Base-by-base conservation (phyloP, 1,284 basidiomycete genomes). In the Boletellus deceptivus region DNA sequence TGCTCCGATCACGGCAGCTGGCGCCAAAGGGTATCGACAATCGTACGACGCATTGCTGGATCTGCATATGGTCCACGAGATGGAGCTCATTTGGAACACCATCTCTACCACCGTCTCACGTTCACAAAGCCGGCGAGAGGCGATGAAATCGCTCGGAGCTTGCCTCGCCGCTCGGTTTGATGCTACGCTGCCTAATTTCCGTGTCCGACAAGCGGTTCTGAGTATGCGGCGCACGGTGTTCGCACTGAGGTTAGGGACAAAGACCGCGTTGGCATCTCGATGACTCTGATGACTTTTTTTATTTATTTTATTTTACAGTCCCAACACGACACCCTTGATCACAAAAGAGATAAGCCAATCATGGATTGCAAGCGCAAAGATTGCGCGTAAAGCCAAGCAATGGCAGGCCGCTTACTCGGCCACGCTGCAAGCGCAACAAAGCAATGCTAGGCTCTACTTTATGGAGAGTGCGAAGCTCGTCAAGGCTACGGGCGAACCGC, bases 401-500 rank as follows among this genome's bases (percentile, higher is more conserved):
- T 87, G 84, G 74, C 97, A 99, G 72, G 98, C 96, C 0, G 94
- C 97, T 3, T 99, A 99, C 67, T 98, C 91, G 62, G 95, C 97
- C 1, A 85, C 93, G 49, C 78, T 99, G 1, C 97, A 99, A 70
- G 93, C 94, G 0, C 82, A 85, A 50, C 87, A 93, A 63, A 81
- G 78, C 56, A 78, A 84, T 31, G 82, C 86, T 0, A 80, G 82
- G 0, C 93, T 90, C 62, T 84, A 89, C 4, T 98, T 97, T 71
- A 80, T 98, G 39, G 93, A 99, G 68, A 91, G 88, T 59, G 91
- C 93, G 2, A 98, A 95, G 68, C 80, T 99, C 3, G 74, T 91
- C 42, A 88, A 87, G 55, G 82, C 83, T 4, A 84, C 80, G 45
- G 94, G 92, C 9, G 89, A 97, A 59, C 84, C 89, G 4, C 73